Evolutionary conservation across 768 basidiomycete genomes (phyloP).

Genomic region (Strobilomyces confusus): DNA sequence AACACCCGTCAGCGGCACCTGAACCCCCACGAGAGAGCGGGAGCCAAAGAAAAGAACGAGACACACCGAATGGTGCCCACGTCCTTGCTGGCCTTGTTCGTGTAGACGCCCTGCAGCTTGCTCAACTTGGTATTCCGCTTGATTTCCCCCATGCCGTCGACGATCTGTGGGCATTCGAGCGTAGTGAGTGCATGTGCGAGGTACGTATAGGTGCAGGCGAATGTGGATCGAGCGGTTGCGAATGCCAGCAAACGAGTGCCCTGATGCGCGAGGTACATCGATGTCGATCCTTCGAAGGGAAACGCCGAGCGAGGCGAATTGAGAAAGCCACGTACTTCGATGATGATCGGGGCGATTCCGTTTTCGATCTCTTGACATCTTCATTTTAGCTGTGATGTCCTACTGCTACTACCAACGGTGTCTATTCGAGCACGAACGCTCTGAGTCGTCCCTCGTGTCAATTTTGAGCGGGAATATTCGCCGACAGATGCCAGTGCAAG

Average conservation of each 20-base stretch:
- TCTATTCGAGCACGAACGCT: too few species aligned
- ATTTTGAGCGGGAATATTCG: too few species aligned
- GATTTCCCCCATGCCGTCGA: conserved; percentile 78
- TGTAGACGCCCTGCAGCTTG: conserved; percentile 92
- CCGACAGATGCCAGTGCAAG: too few species aligned
- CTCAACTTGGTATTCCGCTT: conserved; percentile 88
- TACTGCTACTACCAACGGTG: too few species aligned
- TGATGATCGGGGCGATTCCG: conserved; percentile 63
- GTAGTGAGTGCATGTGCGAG: neutral
- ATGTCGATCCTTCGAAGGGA: neutral
- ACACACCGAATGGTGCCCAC: conserved; percentile 82
- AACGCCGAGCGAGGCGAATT: too few species aligned
- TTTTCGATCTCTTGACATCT: conserved; percentile 47
- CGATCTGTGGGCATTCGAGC: conserved; percentile 45
- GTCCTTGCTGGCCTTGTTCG: conserved; percentile 88
- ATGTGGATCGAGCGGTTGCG: neutral
- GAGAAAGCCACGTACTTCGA: conserved; percentile 51
- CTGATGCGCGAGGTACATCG: too few species aligned
- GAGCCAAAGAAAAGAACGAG: conserved; percentile 18
- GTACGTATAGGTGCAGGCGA: neutral
- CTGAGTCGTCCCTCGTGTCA: too few species aligned
- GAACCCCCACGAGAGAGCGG: neutral
- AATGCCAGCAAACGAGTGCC: neutral
- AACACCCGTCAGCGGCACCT: neutral
- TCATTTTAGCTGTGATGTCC: too few species aligned